Base-by-base conservation (phyloP, 2,329 filamentous ascomycete species). In the Xylariales sp. region DNA sequence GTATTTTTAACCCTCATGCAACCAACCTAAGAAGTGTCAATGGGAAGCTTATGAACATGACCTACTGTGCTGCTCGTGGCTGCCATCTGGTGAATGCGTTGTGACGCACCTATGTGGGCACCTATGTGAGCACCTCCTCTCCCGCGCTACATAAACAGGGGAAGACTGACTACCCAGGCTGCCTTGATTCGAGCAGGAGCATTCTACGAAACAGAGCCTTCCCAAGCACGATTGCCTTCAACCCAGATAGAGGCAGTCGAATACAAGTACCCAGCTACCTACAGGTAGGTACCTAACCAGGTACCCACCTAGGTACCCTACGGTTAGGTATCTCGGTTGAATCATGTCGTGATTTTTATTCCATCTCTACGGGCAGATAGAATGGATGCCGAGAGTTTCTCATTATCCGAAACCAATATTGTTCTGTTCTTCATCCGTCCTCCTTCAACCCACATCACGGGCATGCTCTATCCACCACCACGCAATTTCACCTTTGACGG, bases 141-240 rank as follows among this genome's bases (percentile, higher is more conserved):
- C 23, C 1, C 23, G 23, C 23, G 2, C 23, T 23, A 23, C 23
- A 23, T 23, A 23, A 23, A 23, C 23, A 23, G 23, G 23, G 23
- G 23, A 23, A 23, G 23, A 23, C 23, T 23, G 23, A 23, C 23
- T 23, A 23, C 23, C 23, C 23, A 23, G 23, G 23, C 18, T 9
- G n/a, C 32, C 12, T 54, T 16, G 46, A 10, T n/a, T 61, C 14
- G 49, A 49, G 53, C 23, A 67, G 43, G 59, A 23, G 49, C 64
- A 28, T 32, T 23, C 46, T 14, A 45, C 12, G 7, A n/a, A 59
- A 30, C 1, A 57, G 30, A 36, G 9, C 5, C 30, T 14, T 18
- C 32, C 46, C 2, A 48, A 23, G 54, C 16, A 54, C 23, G 49
- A 49, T 34, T 67, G 16, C 64, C 53, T 49, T 34, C 1, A 36